Conservation (phyloP, 176 grass and related monocot genomes). For the Lolium multiflorum region DNA sequence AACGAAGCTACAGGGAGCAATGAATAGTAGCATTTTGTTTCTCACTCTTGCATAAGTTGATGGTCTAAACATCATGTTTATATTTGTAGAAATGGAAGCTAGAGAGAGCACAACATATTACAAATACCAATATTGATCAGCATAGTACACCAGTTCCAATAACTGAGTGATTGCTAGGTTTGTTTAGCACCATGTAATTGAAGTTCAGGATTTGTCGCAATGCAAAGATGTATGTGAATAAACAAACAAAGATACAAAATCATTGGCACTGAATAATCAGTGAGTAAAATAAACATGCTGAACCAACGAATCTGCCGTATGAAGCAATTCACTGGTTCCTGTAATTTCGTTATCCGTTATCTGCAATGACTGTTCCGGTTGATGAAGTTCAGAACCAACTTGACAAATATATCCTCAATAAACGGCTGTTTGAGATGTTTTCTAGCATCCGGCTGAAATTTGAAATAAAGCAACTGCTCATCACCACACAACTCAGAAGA, state of each 20-base stretch:
- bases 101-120: not conserved
- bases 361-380: not conserved
- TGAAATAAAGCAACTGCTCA: not conserved
- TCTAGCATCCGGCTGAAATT: not conserved
- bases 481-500: not conserved
- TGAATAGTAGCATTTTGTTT: not conserved
- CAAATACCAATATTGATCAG: not conserved
- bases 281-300: not conserved
- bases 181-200: not conserved
- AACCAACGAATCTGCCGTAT: not conserved
- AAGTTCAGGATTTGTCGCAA: not conserved
- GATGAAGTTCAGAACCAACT: not conserved
- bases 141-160: not conserved
- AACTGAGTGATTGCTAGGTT: not conserved
- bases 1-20: not conserved
- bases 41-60: not conserved
- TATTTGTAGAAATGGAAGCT: not conserved
- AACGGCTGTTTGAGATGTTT: not conserved
- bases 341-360: not conserved
- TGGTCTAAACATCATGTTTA: not conserved
- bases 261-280: not conserved
- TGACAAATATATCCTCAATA: not conserved
- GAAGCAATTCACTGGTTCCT: not conserved
- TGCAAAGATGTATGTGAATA: not conserved
- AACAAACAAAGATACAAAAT: not conserved